Conservation (phyloP, 495 filamentous ascomycete species). For the Saxophila tyrrhenica region DNA sequence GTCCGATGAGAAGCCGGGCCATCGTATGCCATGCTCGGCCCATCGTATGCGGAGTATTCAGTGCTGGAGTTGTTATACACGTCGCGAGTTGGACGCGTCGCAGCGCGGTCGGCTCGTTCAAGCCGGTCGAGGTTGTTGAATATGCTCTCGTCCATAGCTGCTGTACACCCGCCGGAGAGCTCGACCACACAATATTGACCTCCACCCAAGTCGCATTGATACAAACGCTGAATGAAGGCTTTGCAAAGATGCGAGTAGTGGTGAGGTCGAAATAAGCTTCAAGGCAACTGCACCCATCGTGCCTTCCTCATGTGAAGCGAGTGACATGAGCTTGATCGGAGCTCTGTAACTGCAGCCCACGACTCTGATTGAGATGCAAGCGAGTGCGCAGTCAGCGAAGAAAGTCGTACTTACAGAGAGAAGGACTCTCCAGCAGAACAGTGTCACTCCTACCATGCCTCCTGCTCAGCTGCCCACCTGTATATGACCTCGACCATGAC, state of each 20-base stretch:
- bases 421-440: no score
- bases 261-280: neutral
- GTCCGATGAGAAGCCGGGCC: neutral
- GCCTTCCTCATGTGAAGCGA: neutral
- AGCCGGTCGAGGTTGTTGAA: conserved; percentile 18
- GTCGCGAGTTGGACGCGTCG: neutral
- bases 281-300: neutral
- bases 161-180: neutral
- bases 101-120: conserved; percentile 6
- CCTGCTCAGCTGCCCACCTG: no score
- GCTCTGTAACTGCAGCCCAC: no score
- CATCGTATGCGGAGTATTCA: conserved; percentile 4
- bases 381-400: no score
- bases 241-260: no score
- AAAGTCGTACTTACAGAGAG: no score
- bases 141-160: conserved; percentile 10
- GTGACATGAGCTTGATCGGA: no score
- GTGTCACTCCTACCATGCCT: no score
- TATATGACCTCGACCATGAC: no score
- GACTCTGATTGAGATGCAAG: no score
- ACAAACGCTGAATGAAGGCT: no score
- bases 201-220: no score
- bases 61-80: conserved; percentile 4
- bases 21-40: neutral
- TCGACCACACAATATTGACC: neutral